Evolutionary conservation across 2,329 filamentous ascomycete genomes (phyloP).

Genomic region (Cercospora sojina): DNA sequence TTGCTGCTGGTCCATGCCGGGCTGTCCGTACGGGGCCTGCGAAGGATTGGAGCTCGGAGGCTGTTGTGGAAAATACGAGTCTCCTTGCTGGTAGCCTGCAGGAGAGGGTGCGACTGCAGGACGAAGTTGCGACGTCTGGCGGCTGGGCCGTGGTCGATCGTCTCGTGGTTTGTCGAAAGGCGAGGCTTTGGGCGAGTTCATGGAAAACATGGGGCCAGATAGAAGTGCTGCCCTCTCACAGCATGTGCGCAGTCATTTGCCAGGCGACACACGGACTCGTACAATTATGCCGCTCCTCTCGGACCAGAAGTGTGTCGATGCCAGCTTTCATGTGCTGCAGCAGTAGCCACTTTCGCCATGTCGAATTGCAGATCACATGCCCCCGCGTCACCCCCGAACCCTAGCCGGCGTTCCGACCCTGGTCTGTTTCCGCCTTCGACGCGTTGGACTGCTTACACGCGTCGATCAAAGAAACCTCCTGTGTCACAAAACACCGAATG

Average conservation of each 20-base stretch:
- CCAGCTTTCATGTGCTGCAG: conserved; percentile 12
- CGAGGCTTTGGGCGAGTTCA: conserved; percentile 26
- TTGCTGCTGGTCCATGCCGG: conserved; percentile 23
- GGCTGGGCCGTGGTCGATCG: conserved; percentile 26
- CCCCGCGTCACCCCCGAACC: conserved; percentile 2
- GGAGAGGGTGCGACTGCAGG: conserved; percentile 47
- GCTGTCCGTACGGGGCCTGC: conserved; percentile 27
- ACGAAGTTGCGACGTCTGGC: conserved; percentile 36
- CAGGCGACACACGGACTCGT: background rate
- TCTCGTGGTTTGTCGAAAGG: conserved; percentile 30
- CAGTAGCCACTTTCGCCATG: background rate
- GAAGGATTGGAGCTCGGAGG: conserved; percentile 25
- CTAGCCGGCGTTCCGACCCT: background rate
- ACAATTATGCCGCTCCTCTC: background rate
- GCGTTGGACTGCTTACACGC: background rate
- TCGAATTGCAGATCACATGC: conserved; percentile 6
- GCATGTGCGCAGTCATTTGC: background rate
- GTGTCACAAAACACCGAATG: background rate
- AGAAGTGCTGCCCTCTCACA: conserved; percentile 4
- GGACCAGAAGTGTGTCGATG: background rate
- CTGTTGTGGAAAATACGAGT: conserved; percentile 46
- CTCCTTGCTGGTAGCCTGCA: conserved; percentile 46
- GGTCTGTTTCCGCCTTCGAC: background rate
- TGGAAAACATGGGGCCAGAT: conserved; percentile 8
- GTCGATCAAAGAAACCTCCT: background rate